Base-by-base conservation (phyloP, 108 stramenopile species). In the Stephanodiscus triporus region DNA sequence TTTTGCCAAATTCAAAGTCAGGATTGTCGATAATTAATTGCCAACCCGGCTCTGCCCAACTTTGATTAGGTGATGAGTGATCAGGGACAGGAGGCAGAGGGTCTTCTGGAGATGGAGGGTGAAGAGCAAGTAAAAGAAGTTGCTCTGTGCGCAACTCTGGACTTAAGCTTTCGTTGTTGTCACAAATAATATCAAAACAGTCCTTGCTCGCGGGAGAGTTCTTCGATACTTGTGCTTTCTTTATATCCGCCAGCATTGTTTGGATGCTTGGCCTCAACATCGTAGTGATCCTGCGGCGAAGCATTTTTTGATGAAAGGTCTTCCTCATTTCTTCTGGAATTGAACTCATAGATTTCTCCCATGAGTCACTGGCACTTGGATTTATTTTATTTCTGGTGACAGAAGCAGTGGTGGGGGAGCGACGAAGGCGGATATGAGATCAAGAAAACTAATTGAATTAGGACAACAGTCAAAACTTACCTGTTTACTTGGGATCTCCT, bases 31-130 rank as follows among this genome's bases (percentile, higher is more conserved):
- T 47, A 45, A 63, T 71, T 24, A 78, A 22, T 20, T 66, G 70
- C 77, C 77, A 78, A 6, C 77, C 77, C 45, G 77, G 77, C 57
- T 78, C 77, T 34, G 72, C 63, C 72, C 72, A 72, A 36, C 37
- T 26, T 36, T 30, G 60, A 55, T 29, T 53, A 50, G 30, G 48
- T 17, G 49, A 9, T 22, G 62, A 20, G 16, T 47, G 40, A 14
- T n/a, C 24, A 38, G 63, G 68, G 38, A 63, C 49, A 37, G 40
- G 29, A 22, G 77, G 24, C 50, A 66, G 62, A 32, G 54, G 40
- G 24, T 43, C 38, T 17, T 50, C 20, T 24, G 70, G 23, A 63
- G 48, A 40, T 78, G 53, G 50, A 38, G 77, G 77, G 57, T 78
- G 70, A 23, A 78, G 61, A 34, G 77, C 56, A 17, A 78, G 77